Evolutionary conservation across 768 basidiomycete species (phyloP), one percentile per base, ranked within the genome.

Genomic region (Kwoniella mangroviensis): DNA sequence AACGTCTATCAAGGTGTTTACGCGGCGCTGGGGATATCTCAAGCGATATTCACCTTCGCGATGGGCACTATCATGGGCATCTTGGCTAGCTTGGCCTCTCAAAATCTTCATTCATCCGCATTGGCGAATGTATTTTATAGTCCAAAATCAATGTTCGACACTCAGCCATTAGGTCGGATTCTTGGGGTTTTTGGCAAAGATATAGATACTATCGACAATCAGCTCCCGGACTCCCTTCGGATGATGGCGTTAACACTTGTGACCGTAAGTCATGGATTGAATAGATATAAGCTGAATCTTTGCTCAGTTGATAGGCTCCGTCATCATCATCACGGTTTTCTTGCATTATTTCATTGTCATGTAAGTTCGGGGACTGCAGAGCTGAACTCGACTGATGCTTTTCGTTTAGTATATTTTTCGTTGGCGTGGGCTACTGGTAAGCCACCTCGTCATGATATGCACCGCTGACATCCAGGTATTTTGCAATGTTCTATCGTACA

Each of bases 401-500:
- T 53, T 45, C 24, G 24, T 12, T 45, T 52, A 77, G 74, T 15
- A 75, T 82, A 34, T 73, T 76, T 60, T 53, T 71, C 21, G 70
- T 81, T 15, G 75, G 74, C 4, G 62, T 79, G 15, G 77, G 74
- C 22, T 81, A 81, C 64, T 73, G 71, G 68, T 75, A 62, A 70
- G 70, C 63, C 10, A 12, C 41, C 11, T 2, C 6, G 34, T 34
- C 15, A 10, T 7, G 34, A 34, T 34, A n/a, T 51, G 21, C 22
- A 45, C 34, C 12, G 55, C 63, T 67, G n/a, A 70, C 43, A 12
- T 10, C 4, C 62, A 78, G 73, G 68, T 79, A 76, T 42, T 76
- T 75, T 41, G 91, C 92, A 1, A 82, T 86, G 11, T 95, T 93
- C 85, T 96, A 95, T 74, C 89, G 92, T 24, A 86, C 90, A 0